A percentile compares a stretch with the other conserved stretches of the same genome.
Conservation (phyloP, 345 rosid species). For the Microthlaspi erraticum region DNA sequence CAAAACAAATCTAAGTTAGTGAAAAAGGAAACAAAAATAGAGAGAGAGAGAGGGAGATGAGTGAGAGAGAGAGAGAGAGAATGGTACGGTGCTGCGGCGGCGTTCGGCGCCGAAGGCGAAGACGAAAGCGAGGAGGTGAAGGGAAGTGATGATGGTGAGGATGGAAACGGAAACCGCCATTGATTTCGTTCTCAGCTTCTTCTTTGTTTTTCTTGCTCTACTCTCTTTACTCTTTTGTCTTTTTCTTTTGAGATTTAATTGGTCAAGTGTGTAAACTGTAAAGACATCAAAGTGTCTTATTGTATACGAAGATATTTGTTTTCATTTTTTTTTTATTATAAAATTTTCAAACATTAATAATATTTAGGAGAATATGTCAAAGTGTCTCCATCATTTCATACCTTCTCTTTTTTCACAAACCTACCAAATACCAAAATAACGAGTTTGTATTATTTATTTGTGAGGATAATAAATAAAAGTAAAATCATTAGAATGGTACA, state of each 20-base stretch:
- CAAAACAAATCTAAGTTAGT: not conserved
- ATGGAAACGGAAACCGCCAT: slow-evolving; percentile 80
- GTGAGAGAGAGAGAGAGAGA: slow-evolving; percentile 6
- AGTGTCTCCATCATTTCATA: slow-evolving; percentile 24
- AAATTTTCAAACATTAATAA: not conserved
- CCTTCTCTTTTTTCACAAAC: not conserved
- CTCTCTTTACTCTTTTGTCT: slow-evolving; percentile 24
- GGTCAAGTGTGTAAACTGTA: slow-evolving; percentile 33
- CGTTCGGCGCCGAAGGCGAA: slow-evolving; percentile 95
- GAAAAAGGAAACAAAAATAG: not conserved
- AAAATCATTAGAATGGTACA: too few species aligned
- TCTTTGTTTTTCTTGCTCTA: not conserved
- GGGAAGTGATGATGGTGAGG: slow-evolving; percentile 59
- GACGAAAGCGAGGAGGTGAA: slow-evolving; percentile 90
- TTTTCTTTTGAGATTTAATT: slow-evolving; percentile 25
- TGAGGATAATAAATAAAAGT: too few species aligned
- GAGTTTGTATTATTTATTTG: too few species aligned
- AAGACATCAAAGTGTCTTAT: slow-evolving; percentile 23
- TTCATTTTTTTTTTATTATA: not conserved
- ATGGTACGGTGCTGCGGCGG: slow-evolving; percentile 84
- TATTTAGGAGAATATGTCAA: not conserved
- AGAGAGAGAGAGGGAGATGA: not conserved
- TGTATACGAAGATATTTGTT: slow-evolving; percentile 9
- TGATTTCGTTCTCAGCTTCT: slow-evolving; percentile 4
- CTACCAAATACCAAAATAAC: too few species aligned